A percentile compares a stretch with the other conserved stretches of the same genome.
Conservation (phyloP, 2,329 filamentous ascomycete species). For the Helotiales sp. region DNA sequence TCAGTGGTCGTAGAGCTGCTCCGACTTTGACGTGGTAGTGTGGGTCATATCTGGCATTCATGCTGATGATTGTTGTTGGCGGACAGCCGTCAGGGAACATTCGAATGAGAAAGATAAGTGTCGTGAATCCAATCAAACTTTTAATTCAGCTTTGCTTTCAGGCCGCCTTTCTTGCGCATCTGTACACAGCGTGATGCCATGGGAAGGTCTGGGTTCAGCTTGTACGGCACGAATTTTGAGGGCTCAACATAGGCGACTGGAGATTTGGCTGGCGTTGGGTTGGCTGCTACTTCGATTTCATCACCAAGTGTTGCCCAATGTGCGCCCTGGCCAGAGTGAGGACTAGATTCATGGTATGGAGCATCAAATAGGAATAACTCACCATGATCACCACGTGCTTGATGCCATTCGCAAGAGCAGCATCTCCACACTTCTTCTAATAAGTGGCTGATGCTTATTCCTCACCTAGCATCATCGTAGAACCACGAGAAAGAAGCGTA, state of each 20-base stretch:
- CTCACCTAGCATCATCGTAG: slow-evolving; percentile 74
- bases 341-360: background rate
- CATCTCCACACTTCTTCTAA: slow-evolving; percentile 69
- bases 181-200: slow-evolving; percentile 56
- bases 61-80: slow-evolving; percentile 64
- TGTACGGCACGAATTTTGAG: slow-evolving; percentile 66
- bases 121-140: slow-evolving; percentile 76
- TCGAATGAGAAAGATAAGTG: slow-evolving; percentile 70
- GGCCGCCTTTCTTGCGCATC: slow-evolving; percentile 56
- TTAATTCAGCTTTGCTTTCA: slow-evolving; percentile 57
- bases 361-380: slow-evolving; percentile 5
- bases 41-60: slow-evolving; percentile 60
- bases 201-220: slow-evolving; percentile 62
- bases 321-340: slow-evolving; percentile 53
- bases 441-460: slow-evolving; percentile 64
- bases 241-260: slow-evolving; percentile 72
- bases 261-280: slow-evolving; percentile 63
- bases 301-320: slow-evolving; percentile 67
- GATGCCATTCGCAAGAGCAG: slow-evolving; percentile 61
- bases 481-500: slow-evolving; percentile 66
- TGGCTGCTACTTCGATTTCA: slow-evolving; percentile 63
- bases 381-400: slow-evolving; percentile 71
- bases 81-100: slow-evolving; percentile 72
- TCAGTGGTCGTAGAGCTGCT: slow-evolving; percentile 58
- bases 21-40: slow-evolving; percentile 64